Percentiles rank a stretch among this genome's conserved stretches.
Evolutionary conservation across 1,284 basidiomycete genomes (phyloP).

Genomic region (Cryptococcus amylolentus): DNA sequence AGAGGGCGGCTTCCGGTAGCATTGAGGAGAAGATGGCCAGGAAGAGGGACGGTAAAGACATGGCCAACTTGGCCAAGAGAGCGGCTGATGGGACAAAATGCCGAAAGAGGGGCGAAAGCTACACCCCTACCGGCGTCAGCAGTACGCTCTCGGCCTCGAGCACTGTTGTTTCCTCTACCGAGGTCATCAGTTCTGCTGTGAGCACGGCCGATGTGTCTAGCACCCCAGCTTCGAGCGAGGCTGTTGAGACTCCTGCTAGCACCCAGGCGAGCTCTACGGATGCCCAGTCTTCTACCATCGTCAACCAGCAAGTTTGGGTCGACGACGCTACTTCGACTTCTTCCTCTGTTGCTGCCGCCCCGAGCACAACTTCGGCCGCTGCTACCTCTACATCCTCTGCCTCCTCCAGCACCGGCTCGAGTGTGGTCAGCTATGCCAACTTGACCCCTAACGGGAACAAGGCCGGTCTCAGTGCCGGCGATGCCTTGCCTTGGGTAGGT

Average conservation of each 20-base stretch:
- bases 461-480: constrained; percentile 38
- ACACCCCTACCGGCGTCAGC: constrained; percentile 3
- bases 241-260: not conserved
- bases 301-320: not conserved
- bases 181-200: not conserved
- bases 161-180: not conserved
- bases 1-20: not conserved
- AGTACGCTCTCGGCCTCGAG: not conserved
- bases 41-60: not conserved
- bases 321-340: constrained; percentile 5
- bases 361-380: not conserved
- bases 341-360: not conserved
- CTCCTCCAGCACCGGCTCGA: not conserved
- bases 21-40: constrained; percentile 19
- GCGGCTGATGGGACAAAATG: constrained; percentile 12
- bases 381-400: not conserved
- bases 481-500: constrained; percentile 25
- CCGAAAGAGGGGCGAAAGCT: constrained; percentile 1
- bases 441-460: constrained; percentile 41
- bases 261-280: not conserved
- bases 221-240: not conserved
- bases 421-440: constrained; percentile 2
- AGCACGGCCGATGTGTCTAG: constrained; percentile 15
- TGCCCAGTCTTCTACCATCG: not conserved
- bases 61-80: constrained; percentile 12